Percentiles rank a stretch among this genome's conserved stretches.
Evolutionary conservation across 345 rosid species (phyloP).

Genomic region (Gynandropsis gynandra): DNA sequence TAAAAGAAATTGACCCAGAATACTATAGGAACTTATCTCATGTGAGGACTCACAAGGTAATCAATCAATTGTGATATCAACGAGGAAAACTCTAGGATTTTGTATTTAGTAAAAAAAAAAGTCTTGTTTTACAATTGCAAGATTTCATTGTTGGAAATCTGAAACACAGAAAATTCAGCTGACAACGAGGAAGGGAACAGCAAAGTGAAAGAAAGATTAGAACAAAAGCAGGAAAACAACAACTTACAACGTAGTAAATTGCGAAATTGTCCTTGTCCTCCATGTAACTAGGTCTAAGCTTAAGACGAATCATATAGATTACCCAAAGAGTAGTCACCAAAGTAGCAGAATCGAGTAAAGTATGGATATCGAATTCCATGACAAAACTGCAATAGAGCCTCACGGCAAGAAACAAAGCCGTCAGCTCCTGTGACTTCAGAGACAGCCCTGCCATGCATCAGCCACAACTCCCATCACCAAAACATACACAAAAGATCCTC

Average conservation of each 20-base stretch:
- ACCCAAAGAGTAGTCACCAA: constrained; percentile 75
- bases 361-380: constrained; percentile 89
- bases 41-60: neutral
- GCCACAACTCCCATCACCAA: neutral
- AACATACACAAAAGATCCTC: neutral
- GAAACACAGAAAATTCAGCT: too few species aligned
- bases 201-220: neutral
- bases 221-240: constrained; percentile 1
- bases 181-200: neutral
- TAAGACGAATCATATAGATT: constrained; percentile 82
- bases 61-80: neutral
- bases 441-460: constrained; percentile 52
- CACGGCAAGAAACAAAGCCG: constrained; percentile 76
- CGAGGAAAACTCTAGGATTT: neutral
- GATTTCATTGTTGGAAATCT: too few species aligned
- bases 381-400: constrained; percentile 87
- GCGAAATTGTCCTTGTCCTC: constrained; percentile 86
- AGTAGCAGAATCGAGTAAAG: constrained; percentile 75
- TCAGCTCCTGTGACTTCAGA: constrained; percentile 74
- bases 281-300: constrained; percentile 74
- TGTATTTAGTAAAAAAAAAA: neutral
- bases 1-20: too few species aligned
- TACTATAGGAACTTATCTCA: neutral
- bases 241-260: constrained; percentile 62
- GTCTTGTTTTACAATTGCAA: neutral